A percentile compares a stretch with the other conserved stretches of the same genome.
Evolutionary conservation across 2,329 filamentous ascomycete species (phyloP).

Genomic region (Simplicillium sp.): DNA sequence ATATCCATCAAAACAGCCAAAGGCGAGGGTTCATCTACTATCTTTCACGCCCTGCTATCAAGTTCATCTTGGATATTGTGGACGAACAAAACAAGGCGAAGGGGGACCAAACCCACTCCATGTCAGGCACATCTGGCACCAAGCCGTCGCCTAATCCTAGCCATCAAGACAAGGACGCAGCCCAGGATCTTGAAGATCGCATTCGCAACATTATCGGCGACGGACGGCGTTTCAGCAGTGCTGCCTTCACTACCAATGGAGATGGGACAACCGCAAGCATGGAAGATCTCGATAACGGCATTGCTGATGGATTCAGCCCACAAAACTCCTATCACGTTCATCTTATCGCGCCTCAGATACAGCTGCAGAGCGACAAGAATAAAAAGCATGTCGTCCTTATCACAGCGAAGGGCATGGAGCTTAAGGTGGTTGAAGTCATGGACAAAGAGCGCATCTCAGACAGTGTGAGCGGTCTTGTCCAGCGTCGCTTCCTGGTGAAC

Average conservation of each 20-base stretch:
- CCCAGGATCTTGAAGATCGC: constrained; percentile 66
- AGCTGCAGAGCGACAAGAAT: constrained; percentile 97
- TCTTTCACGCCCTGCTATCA: constrained; percentile 87
- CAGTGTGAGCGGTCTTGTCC: constrained; percentile 87
- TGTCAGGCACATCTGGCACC: constrained; percentile 15
- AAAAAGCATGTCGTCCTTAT: constrained; percentile 94
- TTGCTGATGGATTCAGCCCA: constrained; percentile 78
- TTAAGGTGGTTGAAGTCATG: constrained; percentile 96
- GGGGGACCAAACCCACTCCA: constrained; percentile 19
- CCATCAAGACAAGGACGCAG: constrained; percentile 45
- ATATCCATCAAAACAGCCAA: constrained; percentile 95
- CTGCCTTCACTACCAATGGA: constrained; percentile 20
- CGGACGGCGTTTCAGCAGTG: constrained; percentile 64
- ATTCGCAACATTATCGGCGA: constrained; percentile 82
- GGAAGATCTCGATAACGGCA: constrained; percentile 61
- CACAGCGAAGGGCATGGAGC: constrained; percentile 93
- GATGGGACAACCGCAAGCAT: constrained; percentile 33
- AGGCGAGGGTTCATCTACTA: constrained; percentile 96
- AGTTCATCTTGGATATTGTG: constrained; percentile 96
- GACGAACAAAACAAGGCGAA: constrained; percentile 82
- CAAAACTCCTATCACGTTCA: constrained; percentile 93
- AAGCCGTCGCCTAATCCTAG: constrained; percentile 27
- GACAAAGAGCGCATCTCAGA: constrained; percentile 90
- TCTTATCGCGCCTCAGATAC: constrained; percentile 93
- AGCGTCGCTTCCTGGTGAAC: constrained; percentile 83